Base-by-base conservation (phyloP, 2,329 filamentous ascomycete genomes). In the Colletotrichum falcatum region DNA sequence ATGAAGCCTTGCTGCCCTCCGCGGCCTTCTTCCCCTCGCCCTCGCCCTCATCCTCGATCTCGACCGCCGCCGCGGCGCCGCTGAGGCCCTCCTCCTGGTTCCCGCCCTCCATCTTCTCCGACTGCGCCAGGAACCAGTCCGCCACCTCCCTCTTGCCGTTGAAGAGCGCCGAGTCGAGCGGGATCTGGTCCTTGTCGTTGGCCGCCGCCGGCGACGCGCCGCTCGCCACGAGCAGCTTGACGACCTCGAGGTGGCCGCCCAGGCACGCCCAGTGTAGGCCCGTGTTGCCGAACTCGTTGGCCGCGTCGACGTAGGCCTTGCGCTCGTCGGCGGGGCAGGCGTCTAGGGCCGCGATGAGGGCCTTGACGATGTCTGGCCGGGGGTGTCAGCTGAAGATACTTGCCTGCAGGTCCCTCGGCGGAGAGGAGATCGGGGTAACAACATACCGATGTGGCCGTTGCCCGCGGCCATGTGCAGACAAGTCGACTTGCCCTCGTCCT, bases 261-360 rank as follows among this genome's bases (percentile, higher is more conserved):
- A 98, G 84, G 0, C 94, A 93, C 0, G 95, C 95, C 95, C 95
- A 98, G 82, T 99, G 96, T 68, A 99, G 85, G 0, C 94, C 89
- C 0, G 95, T 98, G 83, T 98, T 98, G 54, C 94, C 95, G 55
- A 92, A 91, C 72, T 90, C 85, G 77, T 99, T 99, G 72, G 88
- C 85, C 2, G 87, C 84, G 75, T 94, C 92, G 30, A 94, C 80
- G 74, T 91, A 89, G 0, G 85, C 79, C 73, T 84, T 82, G 73
- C 82, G 83, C 71, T 83, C 81, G 42, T 79, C 74, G 26, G 74
- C 79, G 56, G 80, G 80, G 54, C 77, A 79, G n/a, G 73, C 75
- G 33, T 81, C 75, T 71, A 87, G 85, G 72, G 80, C 79, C n/a
- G 77, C 75, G 5, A 87, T 75, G 55, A 88, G 76, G 56, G 80